Base-by-base conservation (phyloP, 257 asterid species). In the Fraxinus quadrangulata region DNA sequence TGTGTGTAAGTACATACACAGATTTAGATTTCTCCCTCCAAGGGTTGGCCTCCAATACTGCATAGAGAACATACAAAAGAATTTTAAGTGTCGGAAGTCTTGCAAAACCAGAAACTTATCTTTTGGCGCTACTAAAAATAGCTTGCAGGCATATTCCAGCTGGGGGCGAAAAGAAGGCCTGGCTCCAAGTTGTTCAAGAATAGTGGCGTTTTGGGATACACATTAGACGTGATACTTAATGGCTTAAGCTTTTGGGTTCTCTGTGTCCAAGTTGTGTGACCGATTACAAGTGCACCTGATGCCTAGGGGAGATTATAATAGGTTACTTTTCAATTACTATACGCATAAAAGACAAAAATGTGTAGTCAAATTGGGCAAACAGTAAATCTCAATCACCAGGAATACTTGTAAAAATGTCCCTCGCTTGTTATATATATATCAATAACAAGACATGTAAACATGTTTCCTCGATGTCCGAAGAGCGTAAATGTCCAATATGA, bases 21-120 rank as follows among this genome's bases (percentile, higher is more conserved):
- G 97, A 87, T 85, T 94, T 94, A 30, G 94, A 84, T n/a, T 87
- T 10, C 83, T 91, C 99, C 79, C 96, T 88, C 99, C 99, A 94
- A 40, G 99, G 99, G 54, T 94, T 91, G 69, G 94, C 91, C 85
- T 94, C 98, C 89, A 94, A 78, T 63, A 94, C 99, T 94, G 84
- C 84, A 78, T 17, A 65, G 14, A 76, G 49, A 69, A 70, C 73
- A 75, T 23, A 47, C 49, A 75, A 69, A 79, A 56, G 19, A 16
- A 78, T 5, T 3, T 26, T 31, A 24, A 72, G 13, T 34, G 70
- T 75, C 10, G 24, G 24, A n/a, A 67, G 70, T 67, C 39, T 23
- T 34, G 76, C 67, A 14, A 24, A 79, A 28, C 12, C 54, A 51
- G n/a, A 19, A 51, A 51, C 56, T 17, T 51, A 14, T 51, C 61